Evolutionary conservation across 225 moss, liverwort and hornwort species (phyloP), one percentile per base, ranked within the genome.

Genomic region (Physcomitrium patens): DNA sequence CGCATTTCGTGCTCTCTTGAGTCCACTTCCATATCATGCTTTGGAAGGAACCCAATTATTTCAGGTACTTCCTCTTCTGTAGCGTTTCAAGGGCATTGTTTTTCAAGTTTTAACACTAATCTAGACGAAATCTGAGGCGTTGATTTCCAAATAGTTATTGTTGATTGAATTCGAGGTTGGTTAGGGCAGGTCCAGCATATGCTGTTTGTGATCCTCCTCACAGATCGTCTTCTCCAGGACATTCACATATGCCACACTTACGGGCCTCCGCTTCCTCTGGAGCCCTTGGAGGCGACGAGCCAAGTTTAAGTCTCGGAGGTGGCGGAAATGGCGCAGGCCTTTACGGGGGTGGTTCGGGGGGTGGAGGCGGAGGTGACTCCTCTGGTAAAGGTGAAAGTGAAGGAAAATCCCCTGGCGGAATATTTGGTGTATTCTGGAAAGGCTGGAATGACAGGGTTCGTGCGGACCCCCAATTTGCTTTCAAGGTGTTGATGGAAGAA

Each of bases 401-500:
- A 13, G 68, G 60, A 8, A 65, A 65, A 54, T 37, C 27, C 31
- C 48, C 59, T 16, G 86, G 86, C 24, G 82, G 70, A 53, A 44
- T 78, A 22, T 50, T 79, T n/a, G 82, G 60, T 28, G 62, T 62
- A 12, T 82, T 82, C 41, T 53, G 58, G 59, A 60, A 45, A 12
- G 82, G 82, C 26, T 82, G 94, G 94, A 76, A 78, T 17, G 76
- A 80, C 9, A 85, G 92, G 48, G 87, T 90, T 7, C 75, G 67
- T 27, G 92, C 92, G 10, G 92, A 94, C 71, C 89, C 92, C 48
- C 89, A 94, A 45, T 94, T 94, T 52, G 81, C 70, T 12, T 94
- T 94, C 84, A 92, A 94, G 62, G 90, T 92, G 12, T 78, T 94
- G 81, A 87, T 89, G 48, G 94, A 92, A 73, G 92, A 85, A 24